phyloP scores from a whole-genome alignment of 305 asterid genomes.

The Vinca major region DNA sequence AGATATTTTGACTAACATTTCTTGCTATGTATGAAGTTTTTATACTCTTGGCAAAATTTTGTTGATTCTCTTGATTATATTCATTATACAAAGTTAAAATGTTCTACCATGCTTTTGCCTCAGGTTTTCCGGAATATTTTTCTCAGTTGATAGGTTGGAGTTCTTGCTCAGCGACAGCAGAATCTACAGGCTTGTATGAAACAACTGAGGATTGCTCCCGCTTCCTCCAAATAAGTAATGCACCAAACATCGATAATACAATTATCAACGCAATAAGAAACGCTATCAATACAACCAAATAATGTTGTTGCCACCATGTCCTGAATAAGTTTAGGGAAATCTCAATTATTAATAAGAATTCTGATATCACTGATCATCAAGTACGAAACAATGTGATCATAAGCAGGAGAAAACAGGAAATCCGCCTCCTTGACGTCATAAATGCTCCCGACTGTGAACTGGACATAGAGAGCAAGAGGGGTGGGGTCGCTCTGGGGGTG shows the following conservation, averaged over 20 bases:
- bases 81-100: background rate
- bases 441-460: constrained; percentile 5
- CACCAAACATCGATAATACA: constrained; percentile 45
- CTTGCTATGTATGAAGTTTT: background rate
- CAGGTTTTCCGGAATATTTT: background rate
- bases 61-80: background rate
- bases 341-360: constrained; percentile 3
- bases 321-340: constrained; percentile 10
- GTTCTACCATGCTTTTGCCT: background rate
- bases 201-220: constrained; percentile 22
- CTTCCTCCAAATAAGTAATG: constrained; percentile 52
- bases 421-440: background rate
- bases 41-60: background rate
- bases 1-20: background rate
- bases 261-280: constrained; percentile 28
- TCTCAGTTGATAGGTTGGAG: constrained; percentile 39
- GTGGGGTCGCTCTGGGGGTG: background rate
- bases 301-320: constrained; percentile 36
- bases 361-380: background rate
- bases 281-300: constrained; percentile 29
- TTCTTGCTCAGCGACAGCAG: constrained; percentile 70
- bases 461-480: background rate
- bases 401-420: constrained; percentile 3
- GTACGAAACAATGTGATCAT: background rate
- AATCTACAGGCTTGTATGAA: constrained; percentile 72